These are phyloP conservation scores for Fusarium xyrophilum DNA, from an alignment of 2,329 filamentous ascomycete species.

Conservation along the genomic window DNA sequence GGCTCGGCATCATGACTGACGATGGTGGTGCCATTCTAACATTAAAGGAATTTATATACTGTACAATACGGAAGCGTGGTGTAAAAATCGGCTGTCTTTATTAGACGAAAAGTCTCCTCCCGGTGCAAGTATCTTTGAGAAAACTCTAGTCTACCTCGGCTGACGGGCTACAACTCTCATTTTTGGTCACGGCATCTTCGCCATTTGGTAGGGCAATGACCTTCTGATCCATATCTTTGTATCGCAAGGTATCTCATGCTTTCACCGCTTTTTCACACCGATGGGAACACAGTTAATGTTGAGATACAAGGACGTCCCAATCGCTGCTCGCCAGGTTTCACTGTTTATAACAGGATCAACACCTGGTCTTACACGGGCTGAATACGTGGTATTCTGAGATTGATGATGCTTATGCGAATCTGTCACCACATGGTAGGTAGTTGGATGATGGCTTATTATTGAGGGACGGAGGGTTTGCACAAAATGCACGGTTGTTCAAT, in stretches of 20 bases:
- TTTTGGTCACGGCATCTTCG: not conserved
- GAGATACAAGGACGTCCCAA: not conserved
- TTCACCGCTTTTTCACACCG: not conserved
- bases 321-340: not conserved
- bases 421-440: not conserved
- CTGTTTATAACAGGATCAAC: not conserved
- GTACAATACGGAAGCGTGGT: slow-evolving; percentile 14
- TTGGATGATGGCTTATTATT: too few relatives aligned
- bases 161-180: not conserved
- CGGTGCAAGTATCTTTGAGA: not conserved
- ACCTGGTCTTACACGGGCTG: not conserved
- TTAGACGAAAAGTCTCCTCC: not conserved
- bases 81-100: rapidly evolving
- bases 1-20: not conserved
- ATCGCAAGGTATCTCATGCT: not conserved
- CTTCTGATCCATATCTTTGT: not conserved
- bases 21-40: slow-evolving; percentile 10
- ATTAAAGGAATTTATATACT: slow-evolving; percentile 7
- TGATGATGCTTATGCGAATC: too few relatives aligned
- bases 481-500: not conserved
- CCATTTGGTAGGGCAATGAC: not conserved
- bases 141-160: not conserved
- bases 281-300: not conserved
- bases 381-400: not conserved
- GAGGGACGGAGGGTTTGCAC: too few relatives aligned